Conservation (phyloP, 257 asterid species). For the Primulina eburnea region DNA sequence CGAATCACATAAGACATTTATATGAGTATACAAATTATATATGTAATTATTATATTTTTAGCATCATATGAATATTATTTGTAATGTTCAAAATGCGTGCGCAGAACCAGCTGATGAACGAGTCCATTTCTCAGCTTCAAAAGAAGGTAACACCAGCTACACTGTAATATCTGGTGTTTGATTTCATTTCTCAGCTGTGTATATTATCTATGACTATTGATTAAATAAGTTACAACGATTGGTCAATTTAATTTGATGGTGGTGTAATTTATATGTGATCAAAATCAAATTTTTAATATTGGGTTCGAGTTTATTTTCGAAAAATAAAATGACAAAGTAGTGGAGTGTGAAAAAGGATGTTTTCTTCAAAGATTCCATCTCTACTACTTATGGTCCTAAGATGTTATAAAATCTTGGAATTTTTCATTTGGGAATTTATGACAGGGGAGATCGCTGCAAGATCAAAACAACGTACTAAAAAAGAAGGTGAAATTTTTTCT, state of each 20-base stretch:
- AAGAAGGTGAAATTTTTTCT: constrained; percentile 43
- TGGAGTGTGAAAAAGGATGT: not conserved
- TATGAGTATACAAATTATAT: too few species aligned
- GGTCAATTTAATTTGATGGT: too few species aligned
- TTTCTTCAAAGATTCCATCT: not conserved
- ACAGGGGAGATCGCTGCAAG: constrained; percentile 67
- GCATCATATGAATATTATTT: not conserved
- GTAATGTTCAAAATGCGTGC: not conserved
- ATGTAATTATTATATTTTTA: not conserved
- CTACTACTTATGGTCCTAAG: not conserved
- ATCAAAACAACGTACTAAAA: constrained; percentile 44
- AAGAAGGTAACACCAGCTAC: constrained; percentile 48
- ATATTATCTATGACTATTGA: not conserved
- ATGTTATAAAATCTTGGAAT: not conserved
- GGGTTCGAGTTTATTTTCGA: not conserved
- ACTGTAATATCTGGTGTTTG: too few species aligned
- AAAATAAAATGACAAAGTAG: not conserved
- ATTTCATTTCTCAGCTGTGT: too few species aligned
- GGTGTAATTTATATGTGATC: too few species aligned
- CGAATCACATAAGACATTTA: not conserved
- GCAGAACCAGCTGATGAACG: constrained; percentile 86
- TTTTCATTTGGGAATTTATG: not conserved
- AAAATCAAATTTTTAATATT: too few species aligned
- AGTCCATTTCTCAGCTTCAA: constrained; percentile 69
- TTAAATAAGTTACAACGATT: too few species aligned